Conservation (phyloP, 257 asterid species). For the Solanum chiquidenum region DNA sequence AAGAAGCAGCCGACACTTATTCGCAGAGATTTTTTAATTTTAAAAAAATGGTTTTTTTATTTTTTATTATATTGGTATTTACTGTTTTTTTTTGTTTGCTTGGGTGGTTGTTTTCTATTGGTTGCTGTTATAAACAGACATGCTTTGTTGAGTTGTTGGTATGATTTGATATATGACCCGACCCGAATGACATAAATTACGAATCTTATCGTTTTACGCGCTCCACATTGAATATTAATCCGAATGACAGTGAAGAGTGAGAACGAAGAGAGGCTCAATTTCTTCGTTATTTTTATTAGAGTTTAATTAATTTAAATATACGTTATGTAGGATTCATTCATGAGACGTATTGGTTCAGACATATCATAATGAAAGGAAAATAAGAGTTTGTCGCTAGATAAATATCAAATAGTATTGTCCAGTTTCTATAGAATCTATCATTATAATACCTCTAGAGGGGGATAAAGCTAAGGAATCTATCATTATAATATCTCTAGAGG, state of each 20-base stretch:
- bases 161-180: not conserved
- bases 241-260: not conserved
- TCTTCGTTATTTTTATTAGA: too few relatives aligned
- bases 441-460: not conserved
- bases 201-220: not conserved
- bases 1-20: constrained; percentile 4
- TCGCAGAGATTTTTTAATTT: not conserved
- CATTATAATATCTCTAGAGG: not conserved
- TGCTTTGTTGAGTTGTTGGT: not conserved
- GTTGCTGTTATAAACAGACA: not conserved
- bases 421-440: too few relatives aligned
- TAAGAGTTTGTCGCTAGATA: not conserved
- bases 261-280: not conserved
- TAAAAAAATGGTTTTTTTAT: not conserved
- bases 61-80: not conserved
- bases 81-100: not conserved
- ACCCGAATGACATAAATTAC: not conserved
- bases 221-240: not conserved
- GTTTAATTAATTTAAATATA: too few relatives aligned
- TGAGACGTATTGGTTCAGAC: too few relatives aligned
- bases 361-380: not conserved
- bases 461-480: not conserved
- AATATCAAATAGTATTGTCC: too few relatives aligned
- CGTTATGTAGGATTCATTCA: not conserved
- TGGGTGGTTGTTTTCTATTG: not conserved